These are phyloP conservation scores for Rhinocladiella mackenziei DNA, from an alignment of 2,329 filamentous ascomycete species.

Conservation along the genomic window DNA sequence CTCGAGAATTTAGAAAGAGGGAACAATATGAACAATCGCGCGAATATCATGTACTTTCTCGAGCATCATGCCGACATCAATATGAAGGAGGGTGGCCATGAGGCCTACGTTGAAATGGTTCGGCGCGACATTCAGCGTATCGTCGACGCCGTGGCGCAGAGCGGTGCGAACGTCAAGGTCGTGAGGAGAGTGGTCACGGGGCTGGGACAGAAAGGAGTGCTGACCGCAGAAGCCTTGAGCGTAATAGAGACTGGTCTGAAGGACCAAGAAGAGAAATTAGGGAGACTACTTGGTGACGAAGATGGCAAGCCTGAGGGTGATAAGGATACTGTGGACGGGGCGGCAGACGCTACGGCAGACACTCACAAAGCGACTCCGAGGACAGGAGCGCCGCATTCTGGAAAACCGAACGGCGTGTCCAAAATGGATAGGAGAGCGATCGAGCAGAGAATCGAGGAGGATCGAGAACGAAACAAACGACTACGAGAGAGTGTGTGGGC, in stretches of 20 bases:
- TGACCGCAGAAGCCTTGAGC: constrained; percentile 67
- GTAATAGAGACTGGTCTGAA: constrained; percentile 82
- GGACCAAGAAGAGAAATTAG: constrained; percentile 65
- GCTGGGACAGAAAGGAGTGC: constrained; percentile 65
- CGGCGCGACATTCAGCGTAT: constrained; percentile 87
- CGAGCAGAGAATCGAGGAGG: constrained; percentile 94
- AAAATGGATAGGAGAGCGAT: constrained; percentile 79
- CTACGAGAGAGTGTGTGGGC: constrained; percentile 92
- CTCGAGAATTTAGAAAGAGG: constrained; percentile 80
- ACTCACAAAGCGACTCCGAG: constrained; percentile 29
- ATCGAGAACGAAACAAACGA: constrained; percentile 89
- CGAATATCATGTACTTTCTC: constrained; percentile 99
- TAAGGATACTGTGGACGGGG: constrained; percentile 9
- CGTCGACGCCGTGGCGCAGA: constrained; percentile 85
- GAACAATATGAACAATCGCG: constrained; percentile 92
- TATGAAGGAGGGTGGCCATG: constrained; percentile 63
- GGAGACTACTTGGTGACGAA: constrained; percentile 51
- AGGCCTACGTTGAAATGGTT: constrained; percentile 88
- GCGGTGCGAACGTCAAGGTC: constrained; percentile 89
- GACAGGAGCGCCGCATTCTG: constrained; percentile 13
- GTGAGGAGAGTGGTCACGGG: constrained; percentile 74
- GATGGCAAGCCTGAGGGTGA: constrained; percentile 33
- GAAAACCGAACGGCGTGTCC: constrained; percentile 39
- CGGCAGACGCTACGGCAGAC: constrained; percentile 36
- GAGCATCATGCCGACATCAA: constrained; percentile 90